Conservation (phyloP, 768 basidiomycete genomes). For the Tylopilus subfusipes region DNA sequence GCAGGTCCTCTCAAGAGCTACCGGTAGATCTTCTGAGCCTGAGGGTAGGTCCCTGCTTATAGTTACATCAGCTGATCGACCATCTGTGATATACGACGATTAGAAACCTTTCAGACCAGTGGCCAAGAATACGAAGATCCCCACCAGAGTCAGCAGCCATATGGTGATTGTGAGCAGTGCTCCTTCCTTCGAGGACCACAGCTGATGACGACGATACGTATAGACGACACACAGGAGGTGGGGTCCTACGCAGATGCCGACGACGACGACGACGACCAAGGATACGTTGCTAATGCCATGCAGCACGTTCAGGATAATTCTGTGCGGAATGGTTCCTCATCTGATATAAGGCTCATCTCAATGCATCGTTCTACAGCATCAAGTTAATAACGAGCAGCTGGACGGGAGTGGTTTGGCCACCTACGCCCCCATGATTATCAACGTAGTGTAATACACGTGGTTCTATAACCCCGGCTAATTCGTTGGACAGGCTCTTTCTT, state of each 20-base stretch:
- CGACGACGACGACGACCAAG: slow-evolving; percentile 7
- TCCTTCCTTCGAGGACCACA: slow-evolving; percentile 6
- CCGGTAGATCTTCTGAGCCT: slow-evolving; percentile 15
- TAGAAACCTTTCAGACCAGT: slow-evolving; percentile 54
- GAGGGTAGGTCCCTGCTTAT: slow-evolving; percentile 4
- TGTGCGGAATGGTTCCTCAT: slow-evolving; percentile 5
- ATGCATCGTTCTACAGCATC: slow-evolving; percentile 4
- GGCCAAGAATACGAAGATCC: slow-evolving; percentile 62
- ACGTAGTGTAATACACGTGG: slow-evolving; percentile 1
- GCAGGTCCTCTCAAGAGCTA: slow-evolving; percentile 54
- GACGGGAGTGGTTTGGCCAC: slow-evolving; percentile 5
- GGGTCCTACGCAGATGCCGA: slow-evolving; percentile 43
- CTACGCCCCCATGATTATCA: slow-evolving; percentile 22
- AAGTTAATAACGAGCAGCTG: slow-evolving; percentile 16
- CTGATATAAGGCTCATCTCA: background rate
- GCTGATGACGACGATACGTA: background rate
- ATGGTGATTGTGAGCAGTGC: slow-evolving; percentile 25
- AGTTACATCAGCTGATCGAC: slow-evolving; percentile 8
- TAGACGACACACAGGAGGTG: slow-evolving; percentile 66
- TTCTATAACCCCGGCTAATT: slow-evolving; percentile 3
- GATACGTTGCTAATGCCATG: slow-evolving; percentile 16
- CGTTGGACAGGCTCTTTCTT: slow-evolving; percentile 17
- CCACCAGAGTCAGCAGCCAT: slow-evolving; percentile 36
- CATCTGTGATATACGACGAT: slow-evolving; percentile 7
- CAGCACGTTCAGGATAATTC: slow-evolving; percentile 22